phyloP scores from a whole-genome alignment of 2,329 filamentous ascomycete genomes.

The Xylaria sp. region DNA sequence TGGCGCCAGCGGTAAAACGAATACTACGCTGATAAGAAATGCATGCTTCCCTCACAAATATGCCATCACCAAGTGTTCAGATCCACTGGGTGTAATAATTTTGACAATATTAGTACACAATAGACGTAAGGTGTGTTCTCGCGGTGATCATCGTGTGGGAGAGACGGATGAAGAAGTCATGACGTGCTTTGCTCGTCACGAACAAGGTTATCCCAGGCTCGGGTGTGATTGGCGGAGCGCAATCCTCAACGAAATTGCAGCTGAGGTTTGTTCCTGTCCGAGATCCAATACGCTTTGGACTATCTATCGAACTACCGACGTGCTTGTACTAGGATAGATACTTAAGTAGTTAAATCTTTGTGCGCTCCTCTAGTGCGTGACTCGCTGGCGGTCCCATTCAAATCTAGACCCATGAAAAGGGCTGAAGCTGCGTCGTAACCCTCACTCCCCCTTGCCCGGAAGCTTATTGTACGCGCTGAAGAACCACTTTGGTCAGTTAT shows the following conservation, averaged over 20 bases:
- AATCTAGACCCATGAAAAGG: slow-evolving; percentile 9
- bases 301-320: not conserved
- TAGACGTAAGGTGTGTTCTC: too few species aligned
- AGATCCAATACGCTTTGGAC: not conserved
- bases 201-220: not conserved
- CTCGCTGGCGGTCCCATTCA: slow-evolving; percentile 9
- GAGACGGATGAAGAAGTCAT: slow-evolving; percentile 3
- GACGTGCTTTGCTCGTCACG: slow-evolving; percentile 10
- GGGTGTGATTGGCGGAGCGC: slow-evolving; percentile 26
- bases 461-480: not conserved
- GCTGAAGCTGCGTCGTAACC: slow-evolving; percentile 8
- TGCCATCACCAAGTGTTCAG: too few species aligned
- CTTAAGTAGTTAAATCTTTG: not conserved
- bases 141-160: not conserved
- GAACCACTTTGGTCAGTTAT: slow-evolving; percentile 1
- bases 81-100: not conserved
- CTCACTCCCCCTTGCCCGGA: not conserved
- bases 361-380: slow-evolving; percentile 10
- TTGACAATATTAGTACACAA: not conserved
- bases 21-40: not conserved
- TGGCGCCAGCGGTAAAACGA: not conserved
- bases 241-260: slow-evolving; percentile 24
- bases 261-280: slow-evolving; percentile 14
- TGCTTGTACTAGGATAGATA: slow-evolving; percentile 1
- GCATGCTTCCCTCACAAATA: not conserved